Evolutionary conservation across 2,329 filamentous ascomycete species (phyloP), one percentile per base, ranked within the genome.

Genomic region (Sporothrix sp.): DNA sequence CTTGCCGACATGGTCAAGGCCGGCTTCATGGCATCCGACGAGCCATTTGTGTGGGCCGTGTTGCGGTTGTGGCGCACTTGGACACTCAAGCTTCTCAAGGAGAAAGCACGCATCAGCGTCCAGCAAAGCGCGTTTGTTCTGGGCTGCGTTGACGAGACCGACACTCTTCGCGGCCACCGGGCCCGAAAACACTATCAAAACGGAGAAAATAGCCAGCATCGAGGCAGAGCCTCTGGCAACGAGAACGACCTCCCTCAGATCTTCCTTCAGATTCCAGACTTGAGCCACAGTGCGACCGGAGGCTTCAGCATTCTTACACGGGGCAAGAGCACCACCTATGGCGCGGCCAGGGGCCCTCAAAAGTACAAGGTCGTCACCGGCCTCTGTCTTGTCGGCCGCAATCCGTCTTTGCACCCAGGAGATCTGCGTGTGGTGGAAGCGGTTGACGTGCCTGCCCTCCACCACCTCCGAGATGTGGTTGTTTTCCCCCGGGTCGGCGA

Each of bases 391-490:
- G 73, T 98, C 1, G 90, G 89, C 1, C 82, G 93, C 23, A 98
- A 98, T 59, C 93, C 93, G 0, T 96, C 91, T 0, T 74, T 98
- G 7, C 91, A 98, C 59, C 86, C 90, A 0, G 93, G 93, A 4
- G 93, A 98, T 61, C 79, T 97, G 40, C 83, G 93, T 20, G 79
- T 96, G 1, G 91, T 97, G 1, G 76, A 81, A 55, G 93, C 93
- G 3, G 82, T 97, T 3, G 77, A 97, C 58, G 74, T 81, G 2
- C 78, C 81, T 1, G 70, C 71, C n/a, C 70, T 98, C 3, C 78
- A 74, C 40, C 87, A 96, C 59, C 72, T 96, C 4, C 82, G 78
- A 51, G 83, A 97, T 61, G 86, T 94, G 1, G 83, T 97, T 1
- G 89, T 97, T 0, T 84, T 98, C 44, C 87, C 93, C 55, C 33